These are phyloP conservation scores for Recurvomyces mirabilis DNA, from an alignment of 495 filamentous ascomycete species.

Conservation along the genomic window DNA sequence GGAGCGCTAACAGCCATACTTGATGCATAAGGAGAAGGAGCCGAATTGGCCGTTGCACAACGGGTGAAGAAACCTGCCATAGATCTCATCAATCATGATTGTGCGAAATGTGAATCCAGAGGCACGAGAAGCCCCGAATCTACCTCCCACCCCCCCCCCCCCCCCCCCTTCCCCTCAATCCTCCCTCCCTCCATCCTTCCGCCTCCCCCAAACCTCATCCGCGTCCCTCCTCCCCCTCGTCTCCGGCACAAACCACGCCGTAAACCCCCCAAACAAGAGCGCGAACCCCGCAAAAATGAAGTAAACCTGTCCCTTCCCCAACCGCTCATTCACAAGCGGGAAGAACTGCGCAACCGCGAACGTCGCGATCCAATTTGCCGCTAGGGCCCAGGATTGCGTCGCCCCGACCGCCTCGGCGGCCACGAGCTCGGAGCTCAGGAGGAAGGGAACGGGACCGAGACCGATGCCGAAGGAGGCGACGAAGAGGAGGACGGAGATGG, in stretches of 20 bases:
- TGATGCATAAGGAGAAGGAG: no score
- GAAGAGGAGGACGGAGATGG: constrained; percentile 69
- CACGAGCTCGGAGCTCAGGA: constrained; percentile 80
- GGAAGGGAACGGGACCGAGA: constrained; percentile 87
- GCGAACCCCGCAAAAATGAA: constrained; percentile 76
- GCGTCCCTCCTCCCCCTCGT: constrained; percentile 67
- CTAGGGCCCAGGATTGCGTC: constrained; percentile 71
- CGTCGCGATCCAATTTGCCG: constrained; percentile 81
- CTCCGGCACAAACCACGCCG: constrained; percentile 64
- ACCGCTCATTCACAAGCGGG: constrained; percentile 63
- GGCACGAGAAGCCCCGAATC: no score
- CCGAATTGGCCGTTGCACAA: no score
- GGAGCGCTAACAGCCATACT: no score
- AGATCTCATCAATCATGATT: no score
- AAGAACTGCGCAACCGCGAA: constrained; percentile 91
- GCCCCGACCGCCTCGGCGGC: constrained; percentile 80
- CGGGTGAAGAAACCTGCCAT: no score
- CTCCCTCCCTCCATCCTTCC: constrained; percentile 27
- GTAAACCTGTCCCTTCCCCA: constrained; percentile 73
- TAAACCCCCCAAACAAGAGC: constrained; percentile 51
- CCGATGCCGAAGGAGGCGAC: constrained; percentile 85
- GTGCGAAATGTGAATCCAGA: no score
- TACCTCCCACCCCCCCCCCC: no score
- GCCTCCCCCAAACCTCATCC: constrained; percentile 82
- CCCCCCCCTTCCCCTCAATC: no score